Percentiles rank a stretch among this genome's conserved stretches.
These are phyloP conservation scores for Aspergillus neotritici DNA, from an alignment of 2,329 filamentous ascomycete species.

Conservation along the genomic window DNA sequence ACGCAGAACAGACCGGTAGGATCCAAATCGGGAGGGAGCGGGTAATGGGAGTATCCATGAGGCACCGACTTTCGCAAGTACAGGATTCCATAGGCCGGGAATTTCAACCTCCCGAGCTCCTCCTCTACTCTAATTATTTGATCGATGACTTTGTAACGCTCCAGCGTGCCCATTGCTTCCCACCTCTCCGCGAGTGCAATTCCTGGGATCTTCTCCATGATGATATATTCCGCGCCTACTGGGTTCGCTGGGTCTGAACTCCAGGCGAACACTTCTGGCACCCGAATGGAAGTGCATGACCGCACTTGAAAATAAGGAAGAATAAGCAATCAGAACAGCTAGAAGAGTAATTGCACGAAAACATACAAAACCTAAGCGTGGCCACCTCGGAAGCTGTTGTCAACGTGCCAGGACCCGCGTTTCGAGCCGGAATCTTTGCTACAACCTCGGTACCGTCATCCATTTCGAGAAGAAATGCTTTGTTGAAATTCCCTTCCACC, in stretches of 20 bases:
- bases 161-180: slow-evolving; percentile 23
- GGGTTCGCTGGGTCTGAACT: slow-evolving; percentile 26
- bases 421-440: slow-evolving; percentile 22
- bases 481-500: slow-evolving; percentile 15
- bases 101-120: slow-evolving; percentile 18
- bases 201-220: slow-evolving; percentile 36
- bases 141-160: slow-evolving; percentile 17
- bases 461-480: slow-evolving; percentile 21
- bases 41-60: slow-evolving; percentile 1
- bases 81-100: slow-evolving; percentile 34
- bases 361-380: slow-evolving; percentile 26
- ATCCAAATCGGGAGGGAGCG: slow-evolving; percentile 13
- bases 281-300: slow-evolving; percentile 20
- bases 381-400: slow-evolving; percentile 35
- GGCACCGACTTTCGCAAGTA: slow-evolving; percentile 15
- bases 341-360: neutral
- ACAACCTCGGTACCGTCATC: slow-evolving; percentile 19
- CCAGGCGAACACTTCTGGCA: slow-evolving; percentile 31
- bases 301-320: slow-evolving; percentile 8
- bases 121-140: slow-evolving; percentile 24
- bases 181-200: slow-evolving; percentile 26
- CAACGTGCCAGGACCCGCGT: slow-evolving; percentile 18
- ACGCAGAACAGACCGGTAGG: slow-evolving; percentile 13
- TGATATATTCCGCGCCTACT: slow-evolving; percentile 38
- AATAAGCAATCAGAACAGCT: neutral